Percentiles rank a stretch among this genome's conserved stretches.
Conservation (phyloP, 2,329 filamentous ascomycete species). For the Alternaria sp. region DNA sequence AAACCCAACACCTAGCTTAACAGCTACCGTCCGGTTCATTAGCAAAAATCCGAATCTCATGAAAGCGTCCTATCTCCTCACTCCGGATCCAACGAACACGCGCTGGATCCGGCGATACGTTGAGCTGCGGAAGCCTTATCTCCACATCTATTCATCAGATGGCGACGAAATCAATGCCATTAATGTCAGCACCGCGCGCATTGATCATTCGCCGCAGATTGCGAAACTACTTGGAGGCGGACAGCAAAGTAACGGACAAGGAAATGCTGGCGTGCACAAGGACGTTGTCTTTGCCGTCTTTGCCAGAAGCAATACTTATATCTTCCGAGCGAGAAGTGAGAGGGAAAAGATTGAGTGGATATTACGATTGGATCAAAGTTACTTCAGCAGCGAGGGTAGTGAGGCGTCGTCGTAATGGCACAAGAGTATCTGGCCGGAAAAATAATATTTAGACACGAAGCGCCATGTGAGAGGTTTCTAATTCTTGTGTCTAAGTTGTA, state of each 20-base stretch:
- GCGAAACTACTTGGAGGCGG: conserved; percentile 72
- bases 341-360: conserved; percentile 98
- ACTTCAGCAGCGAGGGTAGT: conserved; percentile 54
- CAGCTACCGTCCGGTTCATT: conserved; percentile 79
- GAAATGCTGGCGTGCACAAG: conserved; percentile 47
- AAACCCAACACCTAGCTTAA: conserved; percentile 66
- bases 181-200: conserved; percentile 86
- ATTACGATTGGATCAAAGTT: conserved; percentile 88
- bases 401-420: conserved; percentile 16
- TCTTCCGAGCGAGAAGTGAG: conserved; percentile 90
- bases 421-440: neutral
- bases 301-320: conserved; percentile 91
- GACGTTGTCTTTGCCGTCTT: conserved; percentile 90
- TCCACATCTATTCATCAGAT: conserved; percentile 87
- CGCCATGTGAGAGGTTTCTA: conserved; percentile 1
- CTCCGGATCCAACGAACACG: conserved; percentile 80
- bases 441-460: neutral
- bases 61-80: conserved; percentile 88
- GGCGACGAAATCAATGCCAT: conserved; percentile 92
- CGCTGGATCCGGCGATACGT: conserved; percentile 94
- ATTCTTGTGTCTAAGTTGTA: conserved; percentile 6
- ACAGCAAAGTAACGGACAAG: conserved; percentile 17
- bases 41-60: conserved; percentile 77
- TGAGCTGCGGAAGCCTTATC: conserved; percentile 87
- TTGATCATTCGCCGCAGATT: conserved; percentile 91